Percentiles rank a stretch among this genome's conserved stretches.
phyloP scores from a whole-genome alignment of 2,329 filamentous ascomycete genomes.

The Massarina eburnea region DNA sequence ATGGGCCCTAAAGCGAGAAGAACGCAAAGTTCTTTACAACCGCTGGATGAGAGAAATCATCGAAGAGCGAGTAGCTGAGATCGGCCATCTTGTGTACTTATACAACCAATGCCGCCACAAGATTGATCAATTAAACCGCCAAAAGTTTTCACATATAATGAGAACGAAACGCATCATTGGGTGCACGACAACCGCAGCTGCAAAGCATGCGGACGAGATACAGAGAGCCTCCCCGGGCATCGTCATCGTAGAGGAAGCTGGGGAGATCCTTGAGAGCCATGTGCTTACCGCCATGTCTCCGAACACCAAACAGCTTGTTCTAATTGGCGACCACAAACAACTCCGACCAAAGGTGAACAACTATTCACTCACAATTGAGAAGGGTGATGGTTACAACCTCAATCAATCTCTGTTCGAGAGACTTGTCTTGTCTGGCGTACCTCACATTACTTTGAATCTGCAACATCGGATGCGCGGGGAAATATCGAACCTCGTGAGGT shows the following conservation, averaged over 20 bases:
- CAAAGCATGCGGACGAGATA: constrained; percentile 61
- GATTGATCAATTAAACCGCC: constrained; percentile 35
- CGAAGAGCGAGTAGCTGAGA: constrained; percentile 52
- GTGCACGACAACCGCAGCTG: constrained; percentile 71
- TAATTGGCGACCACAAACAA: constrained; percentile 76
- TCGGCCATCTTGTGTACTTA: constrained; percentile 43
- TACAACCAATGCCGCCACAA: constrained; percentile 49
- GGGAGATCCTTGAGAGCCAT: constrained; percentile 71
- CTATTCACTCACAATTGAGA: constrained; percentile 63
- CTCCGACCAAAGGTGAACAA: constrained; percentile 68
- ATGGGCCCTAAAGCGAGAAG: constrained; percentile 54
- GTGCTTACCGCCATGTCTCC: constrained; percentile 61
- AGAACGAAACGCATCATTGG: constrained; percentile 63
- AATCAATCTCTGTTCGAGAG: constrained; percentile 71
- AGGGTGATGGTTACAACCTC: constrained; percentile 66
- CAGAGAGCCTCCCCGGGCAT: constrained; percentile 59
- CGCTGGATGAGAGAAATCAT: constrained; percentile 39
- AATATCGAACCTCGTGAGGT: constrained; percentile 61
- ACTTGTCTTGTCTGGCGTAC: constrained; percentile 58
- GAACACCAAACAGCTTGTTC: constrained; percentile 62
- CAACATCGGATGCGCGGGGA: constrained; percentile 72
- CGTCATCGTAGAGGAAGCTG: constrained; percentile 71
- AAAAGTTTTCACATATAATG: constrained; percentile 43
- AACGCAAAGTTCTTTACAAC: constrained; percentile 38
- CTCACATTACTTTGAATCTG: constrained; percentile 56